phyloP scores from a whole-genome alignment of 768 basidiomycete species.

The Phaeolepiota aurea region DNA sequence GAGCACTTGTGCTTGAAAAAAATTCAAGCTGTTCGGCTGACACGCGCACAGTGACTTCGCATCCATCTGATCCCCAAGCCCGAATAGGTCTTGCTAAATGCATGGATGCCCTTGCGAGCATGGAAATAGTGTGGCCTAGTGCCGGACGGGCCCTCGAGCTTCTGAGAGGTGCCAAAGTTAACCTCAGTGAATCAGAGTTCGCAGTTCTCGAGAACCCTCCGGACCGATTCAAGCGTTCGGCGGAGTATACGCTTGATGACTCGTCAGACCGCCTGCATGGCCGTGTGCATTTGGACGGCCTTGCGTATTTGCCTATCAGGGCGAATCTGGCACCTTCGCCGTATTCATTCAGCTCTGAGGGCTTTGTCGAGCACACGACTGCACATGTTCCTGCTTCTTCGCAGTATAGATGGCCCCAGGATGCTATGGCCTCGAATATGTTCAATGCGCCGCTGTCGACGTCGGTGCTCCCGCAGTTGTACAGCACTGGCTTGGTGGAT shows the following conservation, averaged over 20 bases:
- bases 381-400: too few species aligned
- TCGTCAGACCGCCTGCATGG: too few species aligned
- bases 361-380: too few species aligned
- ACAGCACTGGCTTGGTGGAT: slow-evolving; percentile 69
- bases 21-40: not conserved
- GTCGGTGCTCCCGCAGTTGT: slow-evolving; percentile 65
- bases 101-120: slow-evolving; percentile 55
- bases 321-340: too few species aligned
- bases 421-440: too few species aligned
- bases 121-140: slow-evolving; percentile 70
- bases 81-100: slow-evolving; percentile 54
- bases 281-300: too few species aligned
- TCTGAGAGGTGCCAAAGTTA: slow-evolving; percentile 53
- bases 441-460: slow-evolving; percentile 52
- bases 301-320: too few species aligned
- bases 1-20: too few species aligned
- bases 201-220: slow-evolving; percentile 12
- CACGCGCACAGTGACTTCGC: slow-evolving; percentile 40
- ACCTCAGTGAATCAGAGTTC: slow-evolving; percentile 15
- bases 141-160: slow-evolving; percentile 70
- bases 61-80: slow-evolving; percentile 65
- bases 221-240: slow-evolving; percentile 51
- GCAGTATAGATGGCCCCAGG: slow-evolving; percentile 12
- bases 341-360: too few species aligned
- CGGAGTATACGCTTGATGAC: slow-evolving; percentile 40